phyloP scores from a whole-genome alignment of 768 basidiomycete species.

The Clavaria fumosa region DNA sequence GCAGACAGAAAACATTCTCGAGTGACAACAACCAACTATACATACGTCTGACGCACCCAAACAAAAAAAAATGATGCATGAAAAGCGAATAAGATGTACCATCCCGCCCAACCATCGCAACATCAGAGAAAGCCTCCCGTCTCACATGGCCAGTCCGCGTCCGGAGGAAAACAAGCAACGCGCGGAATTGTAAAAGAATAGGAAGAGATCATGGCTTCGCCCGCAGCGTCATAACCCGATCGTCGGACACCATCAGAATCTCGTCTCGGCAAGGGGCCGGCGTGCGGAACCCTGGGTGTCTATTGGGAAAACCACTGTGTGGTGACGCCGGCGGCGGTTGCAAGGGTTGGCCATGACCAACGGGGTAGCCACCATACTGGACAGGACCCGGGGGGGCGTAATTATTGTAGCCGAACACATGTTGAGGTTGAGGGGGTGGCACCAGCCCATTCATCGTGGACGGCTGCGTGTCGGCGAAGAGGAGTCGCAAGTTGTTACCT shows the following conservation, averaged over 20 bases:
- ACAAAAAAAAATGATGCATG: too few relatives aligned
- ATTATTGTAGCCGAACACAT: slow-evolving; percentile 20
- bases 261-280: slow-evolving; percentile 57
- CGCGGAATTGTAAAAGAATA: too few relatives aligned
- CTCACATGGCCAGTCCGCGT: too few relatives aligned
- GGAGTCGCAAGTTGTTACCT: slow-evolving; percentile 73
- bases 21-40: too few relatives aligned
- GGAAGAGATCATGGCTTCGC: too few relatives aligned
- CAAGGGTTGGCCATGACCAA: slow-evolving; percentile 20
- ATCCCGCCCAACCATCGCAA: too few relatives aligned
- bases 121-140: too few relatives aligned
- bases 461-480: slow-evolving; percentile 90
- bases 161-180: too few relatives aligned
- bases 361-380: slow-evolving; percentile 9
- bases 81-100: too few relatives aligned
- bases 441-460: slow-evolving; percentile 46
- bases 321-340: too few relatives aligned
- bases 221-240: slow-evolving; percentile 61
- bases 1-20: too few relatives aligned
- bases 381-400: slow-evolving; percentile 16
- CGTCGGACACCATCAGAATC: slow-evolving; percentile 83
- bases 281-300: slow-evolving; percentile 31
- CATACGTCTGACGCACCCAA: too few relatives aligned
- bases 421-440: slow-evolving; percentile 18
- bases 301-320: slow-evolving; percentile 25